Percentiles rank a stretch among this genome's conserved stretches.
phyloP scores from a whole-genome alignment of 108 stramenopile genomes.

The Mediolabrus comicus region DNA sequence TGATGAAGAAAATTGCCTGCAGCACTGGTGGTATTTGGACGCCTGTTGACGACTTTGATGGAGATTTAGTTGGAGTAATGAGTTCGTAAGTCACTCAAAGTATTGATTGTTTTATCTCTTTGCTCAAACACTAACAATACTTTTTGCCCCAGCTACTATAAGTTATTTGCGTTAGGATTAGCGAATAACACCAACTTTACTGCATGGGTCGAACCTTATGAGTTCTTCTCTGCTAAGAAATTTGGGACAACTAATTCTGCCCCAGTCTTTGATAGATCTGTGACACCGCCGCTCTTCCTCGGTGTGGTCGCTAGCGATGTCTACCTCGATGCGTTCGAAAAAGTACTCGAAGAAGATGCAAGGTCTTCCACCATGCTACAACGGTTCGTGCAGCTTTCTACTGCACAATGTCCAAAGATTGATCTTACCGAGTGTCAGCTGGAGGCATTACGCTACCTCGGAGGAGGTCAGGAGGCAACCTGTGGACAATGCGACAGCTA shows the following conservation, averaged over 20 bases:
- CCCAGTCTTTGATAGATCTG: conserved; percentile 54
- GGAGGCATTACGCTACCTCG: conserved; percentile 31
- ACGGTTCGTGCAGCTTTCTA: conserved; percentile 24
- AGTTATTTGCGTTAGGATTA: conserved; percentile 58
- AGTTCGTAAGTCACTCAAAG: no score
- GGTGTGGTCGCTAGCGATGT: conserved; percentile 37
- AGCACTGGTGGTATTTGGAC: conserved; percentile 52
- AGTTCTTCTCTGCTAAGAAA: conserved; percentile 7
- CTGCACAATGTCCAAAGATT: conserved; percentile 37
- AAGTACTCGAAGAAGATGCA: conserved; percentile 20
- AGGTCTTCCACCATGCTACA: conserved; percentile 28
- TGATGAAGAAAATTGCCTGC: conserved; percentile 51
- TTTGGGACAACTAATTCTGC: conserved; percentile 61
- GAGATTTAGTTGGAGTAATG: conserved; percentile 44
- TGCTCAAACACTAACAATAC: no score
- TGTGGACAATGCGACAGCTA: conserved; percentile 33
- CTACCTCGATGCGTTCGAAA: conserved; percentile 25
- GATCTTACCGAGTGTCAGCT: conserved; percentile 24
- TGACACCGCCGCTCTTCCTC: conserved; percentile 19
- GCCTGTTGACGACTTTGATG: conserved; percentile 15
- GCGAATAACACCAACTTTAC: conserved; percentile 44
- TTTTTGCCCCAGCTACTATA: no score
- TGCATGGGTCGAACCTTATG: conserved; percentile 68
- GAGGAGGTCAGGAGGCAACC: conserved; percentile 22
- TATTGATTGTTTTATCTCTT: no score